phyloP scores from a whole-genome alignment of 176 grass and related monocot genomes.

The Oryza meyeriana region DNA sequence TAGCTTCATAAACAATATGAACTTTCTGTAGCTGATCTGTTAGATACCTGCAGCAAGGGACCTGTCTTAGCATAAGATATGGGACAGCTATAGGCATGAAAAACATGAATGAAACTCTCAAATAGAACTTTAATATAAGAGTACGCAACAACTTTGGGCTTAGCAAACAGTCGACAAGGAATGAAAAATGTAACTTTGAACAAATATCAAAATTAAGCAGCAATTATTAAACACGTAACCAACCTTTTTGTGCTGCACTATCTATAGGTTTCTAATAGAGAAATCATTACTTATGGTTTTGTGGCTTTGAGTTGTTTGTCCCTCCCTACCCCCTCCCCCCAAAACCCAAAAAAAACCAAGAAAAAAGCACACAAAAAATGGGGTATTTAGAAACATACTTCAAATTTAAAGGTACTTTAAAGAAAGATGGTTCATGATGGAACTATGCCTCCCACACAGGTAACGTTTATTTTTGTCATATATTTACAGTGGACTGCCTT shows the following conservation, averaged over 20 bases:
- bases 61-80: constrained; percentile 33
- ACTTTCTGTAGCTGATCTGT: constrained; percentile 93
- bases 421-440: background rate
- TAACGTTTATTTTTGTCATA: background rate
- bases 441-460: background rate
- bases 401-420: background rate
- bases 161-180: background rate
- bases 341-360: no score
- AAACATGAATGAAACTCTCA: background rate
- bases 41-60: constrained; percentile 70
- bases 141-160: constrained; percentile 15
- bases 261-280: background rate
- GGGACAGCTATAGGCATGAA: background rate
- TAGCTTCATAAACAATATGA: constrained; percentile 85
- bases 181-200: background rate
- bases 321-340: no score
- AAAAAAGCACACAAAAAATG: no score
- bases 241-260: background rate
- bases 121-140: constrained; percentile 12
- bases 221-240: background rate
- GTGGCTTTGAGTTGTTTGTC: background rate
- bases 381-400: background rate
- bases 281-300: background rate
- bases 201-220: background rate
- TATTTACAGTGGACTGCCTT: background rate